phyloP scores from a whole-genome alignment of 202 grass and related monocot species.

The Hordeum pubiflorum region DNA sequence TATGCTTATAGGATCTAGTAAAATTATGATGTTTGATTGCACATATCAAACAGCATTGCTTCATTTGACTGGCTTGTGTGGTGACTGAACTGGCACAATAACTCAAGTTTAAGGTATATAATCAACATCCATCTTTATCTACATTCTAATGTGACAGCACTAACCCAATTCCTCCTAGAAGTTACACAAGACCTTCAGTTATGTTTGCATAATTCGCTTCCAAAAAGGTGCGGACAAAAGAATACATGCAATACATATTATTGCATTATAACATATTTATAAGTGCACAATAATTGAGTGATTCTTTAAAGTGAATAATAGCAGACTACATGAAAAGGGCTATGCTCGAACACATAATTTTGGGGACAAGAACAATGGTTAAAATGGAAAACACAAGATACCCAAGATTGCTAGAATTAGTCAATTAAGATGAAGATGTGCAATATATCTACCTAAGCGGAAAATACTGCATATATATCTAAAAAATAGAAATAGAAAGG shows the following conservation, averaged over 20 bases:
- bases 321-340: neutral
- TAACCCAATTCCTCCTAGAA: neutral
- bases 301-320: neutral
- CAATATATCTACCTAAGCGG: neutral
- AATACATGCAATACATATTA: neutral
- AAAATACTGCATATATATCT: neutral
- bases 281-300: neutral
- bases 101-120: slow-evolving; percentile 8
- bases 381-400: slow-evolving; percentile 11
- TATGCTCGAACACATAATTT: neutral
- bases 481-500: slow-evolving; percentile 24
- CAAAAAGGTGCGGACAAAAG: slow-evolving; percentile 15
- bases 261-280: neutral
- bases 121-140: neutral
- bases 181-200: neutral
- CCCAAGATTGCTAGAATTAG: slow-evolving; percentile 11
- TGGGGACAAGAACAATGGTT: neutral
- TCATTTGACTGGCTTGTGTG: neutral
- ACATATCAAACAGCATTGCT: neutral
- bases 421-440: neutral
- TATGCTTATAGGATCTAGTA: neutral
- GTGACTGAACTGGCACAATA: neutral
- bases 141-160: neutral
- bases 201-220: neutral
- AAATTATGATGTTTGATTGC: neutral